phyloP scores from a whole-genome alignment of 73 alveolate genomes.

The Paramecium primaurelia region DNA sequence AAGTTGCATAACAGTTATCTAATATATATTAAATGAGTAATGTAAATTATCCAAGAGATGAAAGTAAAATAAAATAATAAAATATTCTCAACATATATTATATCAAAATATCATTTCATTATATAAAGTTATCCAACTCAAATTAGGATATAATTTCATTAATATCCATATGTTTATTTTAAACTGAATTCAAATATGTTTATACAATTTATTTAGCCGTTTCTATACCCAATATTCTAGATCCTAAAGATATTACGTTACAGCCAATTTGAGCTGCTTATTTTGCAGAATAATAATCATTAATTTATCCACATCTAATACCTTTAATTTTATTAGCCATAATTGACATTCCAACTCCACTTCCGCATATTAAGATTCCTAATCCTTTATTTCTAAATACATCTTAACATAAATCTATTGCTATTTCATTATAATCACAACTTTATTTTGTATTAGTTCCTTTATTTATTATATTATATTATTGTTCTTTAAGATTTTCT shows the following conservation, averaged over 20 bases:
- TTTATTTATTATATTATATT: conserved; percentile 57
- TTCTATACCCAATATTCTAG: conserved; percentile 64
- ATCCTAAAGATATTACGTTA: conserved; percentile 72
- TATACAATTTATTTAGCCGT: conserved; percentile 69
- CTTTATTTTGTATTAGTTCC: conserved; percentile 59
- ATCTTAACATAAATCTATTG: conserved; percentile 55
- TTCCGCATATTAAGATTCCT: conserved; percentile 74
- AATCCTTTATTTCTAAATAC: conserved; percentile 48
- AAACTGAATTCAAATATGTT: not conserved
- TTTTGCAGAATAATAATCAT: conserved; percentile 72
- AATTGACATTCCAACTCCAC: conserved; percentile 78
- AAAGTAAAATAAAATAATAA: not conserved
- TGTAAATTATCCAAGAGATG: not conserved
- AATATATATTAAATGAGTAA: not conserved
- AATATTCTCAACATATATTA: not conserved
- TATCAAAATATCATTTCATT: not conserved
- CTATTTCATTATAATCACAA: conserved; percentile 73
- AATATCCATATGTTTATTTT: not conserved
- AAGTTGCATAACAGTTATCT: not conserved
- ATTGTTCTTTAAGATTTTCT: conserved; percentile 39
- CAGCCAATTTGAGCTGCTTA: conserved; percentile 63
- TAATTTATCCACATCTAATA: conserved; percentile 74
- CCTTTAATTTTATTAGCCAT: conserved; percentile 73
- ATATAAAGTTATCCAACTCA: not conserved
- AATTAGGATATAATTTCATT: not conserved